Evolutionary conservation across 495 filamentous ascomycete species (phyloP).

Genomic region (Cenococcum geophilum): DNA sequence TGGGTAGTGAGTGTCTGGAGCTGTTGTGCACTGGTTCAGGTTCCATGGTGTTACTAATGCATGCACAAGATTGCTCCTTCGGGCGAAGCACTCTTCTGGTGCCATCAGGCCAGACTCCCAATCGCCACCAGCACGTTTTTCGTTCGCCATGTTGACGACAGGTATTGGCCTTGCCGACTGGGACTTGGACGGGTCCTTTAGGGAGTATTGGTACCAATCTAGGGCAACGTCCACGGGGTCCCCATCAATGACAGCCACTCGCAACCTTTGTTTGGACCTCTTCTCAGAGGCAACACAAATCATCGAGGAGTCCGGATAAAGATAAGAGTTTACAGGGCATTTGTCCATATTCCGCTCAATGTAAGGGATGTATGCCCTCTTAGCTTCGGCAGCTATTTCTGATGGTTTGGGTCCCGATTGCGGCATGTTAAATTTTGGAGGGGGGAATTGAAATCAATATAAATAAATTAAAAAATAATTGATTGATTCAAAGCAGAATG

Average conservation of each 20-base stretch:
- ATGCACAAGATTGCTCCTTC: constrained; percentile 63
- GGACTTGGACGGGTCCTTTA: constrained; percentile 13
- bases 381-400: constrained; percentile 64
- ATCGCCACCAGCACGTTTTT: constrained; percentile 66
- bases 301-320: constrained; percentile 36
- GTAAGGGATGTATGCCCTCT: constrained; percentile 55
- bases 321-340: constrained; percentile 46
- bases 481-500: neutral
- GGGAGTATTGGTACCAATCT: constrained; percentile 46
- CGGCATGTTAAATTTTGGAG: constrained; percentile 46
- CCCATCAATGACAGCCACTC: constrained; percentile 52
- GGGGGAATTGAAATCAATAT: neutral
- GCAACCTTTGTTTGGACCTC: constrained; percentile 31
- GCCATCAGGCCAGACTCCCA: constrained; percentile 69
- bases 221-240: constrained; percentile 66
- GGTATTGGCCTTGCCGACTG: constrained; percentile 46
- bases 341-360: constrained; percentile 49
- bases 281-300: constrained; percentile 32
- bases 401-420: constrained; percentile 57
- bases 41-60: constrained; percentile 52
- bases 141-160: constrained; percentile 68
- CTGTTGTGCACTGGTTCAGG: constrained; percentile 27
- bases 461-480: neutral
- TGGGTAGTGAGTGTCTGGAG: constrained; percentile 54
- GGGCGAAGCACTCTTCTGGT: constrained; percentile 65